Evolutionary conservation across 345 rosid genomes (phyloP).

Genomic region (Clarkia xantiana): DNA sequence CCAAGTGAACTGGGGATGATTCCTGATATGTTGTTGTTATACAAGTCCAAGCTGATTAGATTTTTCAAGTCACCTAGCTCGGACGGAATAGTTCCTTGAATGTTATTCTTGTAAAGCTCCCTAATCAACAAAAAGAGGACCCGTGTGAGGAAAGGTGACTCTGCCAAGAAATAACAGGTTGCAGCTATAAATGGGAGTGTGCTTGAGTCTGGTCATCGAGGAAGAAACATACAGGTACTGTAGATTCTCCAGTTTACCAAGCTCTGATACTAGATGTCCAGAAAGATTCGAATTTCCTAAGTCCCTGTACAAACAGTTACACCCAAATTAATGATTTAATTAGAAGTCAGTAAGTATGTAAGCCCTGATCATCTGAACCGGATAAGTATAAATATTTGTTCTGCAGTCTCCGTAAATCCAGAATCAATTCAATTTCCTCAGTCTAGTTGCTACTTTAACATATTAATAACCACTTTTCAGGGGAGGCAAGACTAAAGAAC

Average conservation of each 20-base stretch:
- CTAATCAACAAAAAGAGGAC: slow-evolving; percentile 18
- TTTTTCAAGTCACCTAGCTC: slow-evolving; percentile 76
- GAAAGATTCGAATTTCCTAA: slow-evolving; percentile 80
- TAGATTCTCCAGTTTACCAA: slow-evolving; percentile 77
- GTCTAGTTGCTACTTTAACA: no score
- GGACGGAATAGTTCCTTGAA: slow-evolving; percentile 61
- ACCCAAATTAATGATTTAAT: no score
- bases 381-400: no score
- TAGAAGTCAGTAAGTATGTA: no score
- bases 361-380: no score
- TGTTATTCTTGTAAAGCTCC: slow-evolving; percentile 87
- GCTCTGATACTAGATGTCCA: slow-evolving; percentile 79
- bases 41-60: slow-evolving; percentile 91
- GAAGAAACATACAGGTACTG: slow-evolving; percentile 66
- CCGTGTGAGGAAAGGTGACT: no score
- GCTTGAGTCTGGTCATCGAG: background rate
- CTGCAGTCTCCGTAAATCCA: no score
- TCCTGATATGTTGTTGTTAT: slow-evolving; percentile 83
- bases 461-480: no score
- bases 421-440: no score
- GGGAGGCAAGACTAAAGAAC: no score
- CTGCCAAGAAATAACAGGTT: background rate
- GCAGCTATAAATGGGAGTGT: background rate
- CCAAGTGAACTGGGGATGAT: slow-evolving; percentile 65
- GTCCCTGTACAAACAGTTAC: no score